Evolutionary conservation across 257 asterid genomes (phyloP).

Genomic region (Ehretia macrophylla): DNA sequence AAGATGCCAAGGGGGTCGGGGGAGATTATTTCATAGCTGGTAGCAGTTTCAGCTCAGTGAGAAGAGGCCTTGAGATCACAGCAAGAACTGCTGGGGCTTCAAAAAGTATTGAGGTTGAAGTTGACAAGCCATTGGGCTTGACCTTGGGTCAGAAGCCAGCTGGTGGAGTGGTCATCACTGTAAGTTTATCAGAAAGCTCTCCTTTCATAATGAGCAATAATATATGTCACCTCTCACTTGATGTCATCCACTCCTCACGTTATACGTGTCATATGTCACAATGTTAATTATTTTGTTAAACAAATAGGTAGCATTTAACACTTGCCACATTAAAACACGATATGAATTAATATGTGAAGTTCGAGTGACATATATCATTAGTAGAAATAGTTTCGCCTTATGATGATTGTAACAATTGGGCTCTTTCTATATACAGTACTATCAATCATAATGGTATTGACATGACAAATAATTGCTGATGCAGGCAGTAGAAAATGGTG

Average conservation of each 20-base stretch:
- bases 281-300: too few species aligned
- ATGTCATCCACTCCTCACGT: too few species aligned
- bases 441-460: too few species aligned
- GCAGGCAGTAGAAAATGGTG: slow-evolving; percentile 82
- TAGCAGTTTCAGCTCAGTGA: slow-evolving; percentile 14
- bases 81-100: slow-evolving; percentile 70
- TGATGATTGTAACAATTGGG: too few species aligned
- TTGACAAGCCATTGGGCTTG: slow-evolving; percentile 94
- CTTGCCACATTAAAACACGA: too few species aligned
- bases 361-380: too few species aligned
- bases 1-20: slow-evolving; percentile 56
- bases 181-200: slow-evolving; percentile 19
- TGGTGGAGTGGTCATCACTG: slow-evolving; percentile 91
- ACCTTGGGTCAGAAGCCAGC: slow-evolving; percentile 83
- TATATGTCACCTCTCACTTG: not conserved
- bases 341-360: too few species aligned
- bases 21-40: slow-evolving; percentile 39
- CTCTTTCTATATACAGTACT: too few species aligned
- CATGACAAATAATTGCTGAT: not conserved
- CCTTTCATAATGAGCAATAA: not conserved
- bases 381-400: too few species aligned
- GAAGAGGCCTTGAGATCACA: slow-evolving; percentile 44
- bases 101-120: slow-evolving; percentile 88
- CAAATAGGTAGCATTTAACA: too few species aligned
- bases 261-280: too few species aligned